phyloP scores from a whole-genome alignment of 1,284 basidiomycete genomes.

The Wolfiporia cocos region DNA sequence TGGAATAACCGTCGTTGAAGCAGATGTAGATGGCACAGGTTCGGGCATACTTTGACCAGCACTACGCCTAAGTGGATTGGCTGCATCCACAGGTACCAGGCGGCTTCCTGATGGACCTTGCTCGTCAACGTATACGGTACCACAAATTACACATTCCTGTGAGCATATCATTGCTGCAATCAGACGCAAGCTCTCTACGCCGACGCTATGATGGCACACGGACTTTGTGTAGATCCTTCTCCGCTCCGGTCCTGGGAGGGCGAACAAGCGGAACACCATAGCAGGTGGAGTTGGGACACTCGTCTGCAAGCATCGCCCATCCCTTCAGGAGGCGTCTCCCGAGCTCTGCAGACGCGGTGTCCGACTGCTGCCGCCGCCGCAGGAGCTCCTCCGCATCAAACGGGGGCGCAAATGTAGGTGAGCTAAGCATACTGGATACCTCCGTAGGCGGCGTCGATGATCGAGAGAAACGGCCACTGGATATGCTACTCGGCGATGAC shows the following conservation, averaged over 20 bases:
- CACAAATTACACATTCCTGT: conserved; percentile 78
- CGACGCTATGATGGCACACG: conserved; percentile 10
- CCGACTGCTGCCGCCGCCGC: conserved; percentile 71
- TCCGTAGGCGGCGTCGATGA: conserved; percentile 73
- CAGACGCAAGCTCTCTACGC: too few species aligned
- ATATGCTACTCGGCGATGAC: conserved; percentile 41
- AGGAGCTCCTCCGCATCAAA: conserved; percentile 57
- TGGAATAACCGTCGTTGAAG: not conserved
- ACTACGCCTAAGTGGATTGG: conserved; percentile 1
- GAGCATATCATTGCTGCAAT: too few species aligned
- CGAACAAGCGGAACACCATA: conserved; percentile 71
- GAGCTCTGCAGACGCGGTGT: conserved; percentile 71
- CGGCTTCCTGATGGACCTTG: conserved; percentile 43
- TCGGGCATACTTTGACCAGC: not conserved
- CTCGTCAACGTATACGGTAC: conserved; percentile 52
- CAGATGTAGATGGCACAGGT: not conserved
- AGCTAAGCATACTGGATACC: conserved; percentile 50
- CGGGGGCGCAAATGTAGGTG: conserved; percentile 54
- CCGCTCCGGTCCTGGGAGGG: conserved; percentile 56
- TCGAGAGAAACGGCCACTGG: conserved; percentile 45
- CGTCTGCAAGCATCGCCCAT: conserved; percentile 81
- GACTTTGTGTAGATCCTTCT: conserved; percentile 62
- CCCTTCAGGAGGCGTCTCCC: conserved; percentile 71
- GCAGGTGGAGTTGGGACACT: conserved; percentile 63
- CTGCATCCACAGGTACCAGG: conserved; percentile 31